Evolutionary conservation across 768 basidiomycete genomes (phyloP).

Genomic region (Fomitopsis serialis): DNA sequence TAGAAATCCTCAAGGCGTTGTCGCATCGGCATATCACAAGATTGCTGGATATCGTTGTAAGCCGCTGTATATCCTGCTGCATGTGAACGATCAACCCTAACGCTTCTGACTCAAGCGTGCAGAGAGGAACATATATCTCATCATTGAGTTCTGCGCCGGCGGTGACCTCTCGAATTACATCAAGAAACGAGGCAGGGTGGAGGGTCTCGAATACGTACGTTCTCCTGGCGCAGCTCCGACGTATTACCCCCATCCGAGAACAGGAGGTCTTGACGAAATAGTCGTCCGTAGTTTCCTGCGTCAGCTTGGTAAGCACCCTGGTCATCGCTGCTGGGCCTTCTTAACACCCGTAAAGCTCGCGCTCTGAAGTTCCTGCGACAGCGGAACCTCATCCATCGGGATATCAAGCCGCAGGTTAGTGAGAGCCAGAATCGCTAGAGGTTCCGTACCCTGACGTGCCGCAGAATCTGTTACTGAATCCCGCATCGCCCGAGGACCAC

Average conservation of each 20-base stretch:
- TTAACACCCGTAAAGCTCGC: slow-evolving; percentile 52
- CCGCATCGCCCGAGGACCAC: slow-evolving; percentile 75
- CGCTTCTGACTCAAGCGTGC: slow-evolving; percentile 43
- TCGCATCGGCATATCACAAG: slow-evolving; percentile 92
- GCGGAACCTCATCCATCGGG: slow-evolving; percentile 89
- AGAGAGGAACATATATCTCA: slow-evolving; percentile 81
- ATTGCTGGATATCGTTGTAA: slow-evolving; percentile 87
- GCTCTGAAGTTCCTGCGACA: slow-evolving; percentile 90
- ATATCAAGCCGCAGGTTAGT: slow-evolving; percentile 87
- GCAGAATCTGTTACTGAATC: slow-evolving; percentile 86
- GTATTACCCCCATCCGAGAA: slow-evolving; percentile 88
- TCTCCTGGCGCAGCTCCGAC: slow-evolving; percentile 61
- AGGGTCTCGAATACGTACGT: slow-evolving; percentile 80
- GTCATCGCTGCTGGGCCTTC: neutral
- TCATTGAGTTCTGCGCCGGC: slow-evolving; percentile 97
- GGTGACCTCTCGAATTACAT: slow-evolving; percentile 96
- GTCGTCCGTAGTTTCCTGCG: slow-evolving; percentile 90
- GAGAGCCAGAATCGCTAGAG: neutral
- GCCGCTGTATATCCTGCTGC: slow-evolving; percentile 14
- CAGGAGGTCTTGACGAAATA: slow-evolving; percentile 86
- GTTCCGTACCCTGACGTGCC: slow-evolving; percentile 5
- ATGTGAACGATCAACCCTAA: neutral
- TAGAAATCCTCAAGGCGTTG: slow-evolving; percentile 90
- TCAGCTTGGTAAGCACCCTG: slow-evolving; percentile 62
- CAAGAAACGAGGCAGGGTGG: slow-evolving; percentile 93